Percentiles rank a stretch among this genome's conserved stretches.
phyloP scores from a whole-genome alignment of 2,329 filamentous ascomycete genomes.

The Colletotrichum sp. region DNA sequence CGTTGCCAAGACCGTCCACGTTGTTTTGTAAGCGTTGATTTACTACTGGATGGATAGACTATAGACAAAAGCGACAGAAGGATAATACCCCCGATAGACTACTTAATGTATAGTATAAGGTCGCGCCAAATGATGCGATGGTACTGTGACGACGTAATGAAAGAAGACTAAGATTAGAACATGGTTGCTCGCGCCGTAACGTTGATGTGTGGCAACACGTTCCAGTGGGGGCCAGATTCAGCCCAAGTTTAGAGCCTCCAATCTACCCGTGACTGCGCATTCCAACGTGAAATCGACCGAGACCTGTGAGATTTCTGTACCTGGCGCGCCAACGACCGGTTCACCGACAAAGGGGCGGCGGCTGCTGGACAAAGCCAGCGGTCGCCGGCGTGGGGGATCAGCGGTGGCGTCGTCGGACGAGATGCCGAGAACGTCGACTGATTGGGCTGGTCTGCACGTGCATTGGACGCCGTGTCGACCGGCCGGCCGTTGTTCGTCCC shows the following conservation, averaged over 20 bases:
- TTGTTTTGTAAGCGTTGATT: constrained; percentile 20
- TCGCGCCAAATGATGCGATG: not conserved
- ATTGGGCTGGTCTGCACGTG: not conserved
- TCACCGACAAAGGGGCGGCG: not conserved
- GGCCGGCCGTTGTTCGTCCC: not conserved
- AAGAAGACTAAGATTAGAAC: not conserved
- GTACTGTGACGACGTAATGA: not conserved
- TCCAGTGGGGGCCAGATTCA: not conserved
- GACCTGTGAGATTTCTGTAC: not conserved
- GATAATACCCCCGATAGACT: not conserved
- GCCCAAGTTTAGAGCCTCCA: not conserved
- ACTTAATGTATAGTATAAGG: not conserved
- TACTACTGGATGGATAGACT: not conserved
- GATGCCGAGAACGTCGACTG: not conserved
- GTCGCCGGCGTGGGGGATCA: not conserved
- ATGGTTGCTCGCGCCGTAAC: not conserved
- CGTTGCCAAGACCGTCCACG: constrained; percentile 45
- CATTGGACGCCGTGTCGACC: not conserved
- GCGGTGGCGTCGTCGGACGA: not conserved
- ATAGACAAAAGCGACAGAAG: constrained; percentile 11
- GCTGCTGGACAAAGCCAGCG: not conserved
- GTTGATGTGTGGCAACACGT: not conserved
- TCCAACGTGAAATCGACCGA: not conserved
- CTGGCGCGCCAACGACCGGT: not conserved
- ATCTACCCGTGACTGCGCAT: not conserved